phyloP scores from a whole-genome alignment of 2,329 filamentous ascomycete species.

The Claviceps sorghi region DNA sequence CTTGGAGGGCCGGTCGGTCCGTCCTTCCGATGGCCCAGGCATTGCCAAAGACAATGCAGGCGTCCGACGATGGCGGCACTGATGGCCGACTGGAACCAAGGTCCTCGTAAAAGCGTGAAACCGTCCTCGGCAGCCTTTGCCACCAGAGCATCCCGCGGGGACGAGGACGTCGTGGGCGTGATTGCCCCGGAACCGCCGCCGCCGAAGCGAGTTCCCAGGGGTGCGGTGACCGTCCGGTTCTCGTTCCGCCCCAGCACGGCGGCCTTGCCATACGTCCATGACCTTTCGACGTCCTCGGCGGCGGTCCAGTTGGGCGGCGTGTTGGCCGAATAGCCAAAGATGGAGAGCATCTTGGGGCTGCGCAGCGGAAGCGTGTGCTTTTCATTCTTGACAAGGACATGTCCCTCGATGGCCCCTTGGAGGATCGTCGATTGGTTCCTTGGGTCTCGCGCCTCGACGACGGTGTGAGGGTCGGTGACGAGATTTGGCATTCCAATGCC shows the following conservation, averaged over 20 bases:
- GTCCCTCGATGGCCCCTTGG: conserved; percentile 45
- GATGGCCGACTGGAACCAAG: conserved; percentile 31
- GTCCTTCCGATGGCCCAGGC: conserved; percentile 58
- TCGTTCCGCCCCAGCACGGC: not conserved
- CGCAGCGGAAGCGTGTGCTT: conserved; percentile 39
- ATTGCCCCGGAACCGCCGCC: conserved; percentile 35
- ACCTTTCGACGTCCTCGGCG: not conserved
- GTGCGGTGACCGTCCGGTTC: conserved; percentile 17
- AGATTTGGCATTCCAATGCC: conserved; percentile 36
- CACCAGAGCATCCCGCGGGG: conserved; percentile 40
- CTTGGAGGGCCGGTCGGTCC: conserved; percentile 44
- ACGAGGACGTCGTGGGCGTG: conserved; percentile 29
- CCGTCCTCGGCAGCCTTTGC: conserved; percentile 37
- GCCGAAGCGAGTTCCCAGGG: conserved; percentile 24
- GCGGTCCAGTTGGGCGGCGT: conserved; percentile 15
- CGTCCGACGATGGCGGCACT: conserved; percentile 36
- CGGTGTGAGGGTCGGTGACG: conserved; percentile 31
- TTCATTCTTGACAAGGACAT: conserved; percentile 48
- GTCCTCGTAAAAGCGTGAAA: conserved; percentile 44
- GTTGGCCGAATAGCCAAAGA: conserved; percentile 46
- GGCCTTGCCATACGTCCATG: not conserved
- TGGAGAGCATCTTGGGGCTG: conserved; percentile 33
- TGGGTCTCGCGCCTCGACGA: conserved; percentile 39
- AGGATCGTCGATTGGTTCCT: conserved; percentile 26
- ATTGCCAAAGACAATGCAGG: conserved; percentile 55